Base-by-base conservation (phyloP, 1,284 basidiomycete species). In the Ustilago esculenta region DNA sequence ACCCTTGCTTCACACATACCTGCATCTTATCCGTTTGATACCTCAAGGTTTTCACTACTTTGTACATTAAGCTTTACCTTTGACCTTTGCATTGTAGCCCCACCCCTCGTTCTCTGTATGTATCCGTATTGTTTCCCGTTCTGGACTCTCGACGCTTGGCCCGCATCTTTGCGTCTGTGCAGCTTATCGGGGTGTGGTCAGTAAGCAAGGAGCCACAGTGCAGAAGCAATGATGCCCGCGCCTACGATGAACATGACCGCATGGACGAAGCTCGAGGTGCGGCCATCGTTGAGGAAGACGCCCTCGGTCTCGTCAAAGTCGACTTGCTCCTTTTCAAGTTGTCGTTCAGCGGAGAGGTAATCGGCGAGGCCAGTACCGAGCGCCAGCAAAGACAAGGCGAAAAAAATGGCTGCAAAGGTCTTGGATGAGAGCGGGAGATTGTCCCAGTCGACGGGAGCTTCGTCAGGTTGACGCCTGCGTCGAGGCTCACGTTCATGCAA, bases 251-350 rank as follows among this genome's bases (percentile, higher is more conserved):
- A n/a, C 55, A 64, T 60, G 23, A 69, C 41, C 1, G 23, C 52
- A 41, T 64, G 66, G 1, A 64, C 60, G 9, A 53, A 30, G 2
- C 27, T n/a, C 5, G 33, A 21, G 1, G 66, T 69, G 33, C 64
- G 66, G 6, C 37, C 65, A 24, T 68, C 59, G 40, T 69, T 69
- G 15, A 64, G 30, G 35, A 64, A 69, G 6, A 57, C 48, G 17
- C 65, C 65, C 45, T 68, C 65, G 23, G 58, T 68, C 10, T 68
- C 65, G 37, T 68, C 65, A 27, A 68, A 68, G 15, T 68, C 59
- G 4, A 68, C 65, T 41, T 61, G 52, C 44, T 68, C 65, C 51
- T 53, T 53, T 20, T 68, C 65, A 2, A 69, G 29, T 24, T 64
- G 39, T 8, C 56, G 44, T 29, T 63, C 56, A 0, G 66, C 66